Evolutionary conservation across 2,329 filamentous ascomycete genomes (phyloP), one percentile per base, ranked within the genome.

Genomic region (Colletotrichum lindemuthianum): DNA sequence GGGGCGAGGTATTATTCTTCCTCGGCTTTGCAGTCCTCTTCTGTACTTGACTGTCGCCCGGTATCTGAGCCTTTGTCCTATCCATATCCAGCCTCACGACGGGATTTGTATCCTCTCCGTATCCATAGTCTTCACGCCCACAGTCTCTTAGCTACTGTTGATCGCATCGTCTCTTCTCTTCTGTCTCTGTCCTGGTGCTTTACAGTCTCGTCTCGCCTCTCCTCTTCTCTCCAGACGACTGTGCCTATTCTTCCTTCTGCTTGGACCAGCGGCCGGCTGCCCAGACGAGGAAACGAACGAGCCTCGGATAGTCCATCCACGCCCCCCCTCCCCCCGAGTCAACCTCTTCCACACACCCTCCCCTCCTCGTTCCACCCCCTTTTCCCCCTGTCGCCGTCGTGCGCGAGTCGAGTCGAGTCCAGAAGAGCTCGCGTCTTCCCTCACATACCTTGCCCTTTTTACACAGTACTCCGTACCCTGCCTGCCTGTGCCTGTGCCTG

Each of bases 391-490:
- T 61, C 47, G 24, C 24, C 24, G 24, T 24, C 24, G 24, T 24
- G 24, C 24, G 24, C 4, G 50, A 37, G 24, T 43, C 48, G 55
- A 58, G 45, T 59, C 57, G 50, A 65, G 57, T 56, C 55, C 40
- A 51, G 60, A 15, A 43, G 55, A 58, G 45, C 57, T 51, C 37
- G 49, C 45, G 57, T 51, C 44, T 60, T 51, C 58, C 57, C 57
- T 65, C 34, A 64, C 60, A 64, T 64, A 54, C 60, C 60, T 56
- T 40, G 24, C 24, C 24, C 24, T 24, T 24, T 24, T 24, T 24
- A 24, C 24, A 4, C 24, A 1, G 24, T 48, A 45, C 24, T 24
- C 24, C 3, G 24, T 48, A 45, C 37, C 56, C 54, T 48, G 15
- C 32, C 43, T 48, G 55, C 37, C 37, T 6, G 37, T 40, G 43